Evolutionary conservation across 2,329 filamentous ascomycete genomes (phyloP).

Genomic region (Neonectria neomacrospora): DNA sequence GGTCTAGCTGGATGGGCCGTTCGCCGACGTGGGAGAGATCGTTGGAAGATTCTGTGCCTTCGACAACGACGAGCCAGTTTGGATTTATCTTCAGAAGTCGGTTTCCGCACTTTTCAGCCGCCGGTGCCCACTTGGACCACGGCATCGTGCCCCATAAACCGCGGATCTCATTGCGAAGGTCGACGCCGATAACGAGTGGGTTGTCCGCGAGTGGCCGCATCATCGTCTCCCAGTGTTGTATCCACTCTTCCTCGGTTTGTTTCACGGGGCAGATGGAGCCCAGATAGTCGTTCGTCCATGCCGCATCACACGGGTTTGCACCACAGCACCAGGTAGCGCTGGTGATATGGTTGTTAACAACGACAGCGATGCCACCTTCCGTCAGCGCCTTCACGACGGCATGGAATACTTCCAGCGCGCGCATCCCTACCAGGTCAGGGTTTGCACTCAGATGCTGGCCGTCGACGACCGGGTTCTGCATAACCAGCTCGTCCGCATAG

Average conservation of each 20-base stretch:
- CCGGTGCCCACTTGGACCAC: constrained; percentile 72
- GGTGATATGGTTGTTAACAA: constrained; percentile 78
- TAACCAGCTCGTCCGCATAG: constrained; percentile 76
- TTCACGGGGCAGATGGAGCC: constrained; percentile 67
- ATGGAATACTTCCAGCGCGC: constrained; percentile 70
- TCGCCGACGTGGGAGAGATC: constrained; percentile 66
- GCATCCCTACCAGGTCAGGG: constrained; percentile 65
- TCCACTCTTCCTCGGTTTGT: constrained; percentile 74
- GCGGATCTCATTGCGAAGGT: constrained; percentile 76
- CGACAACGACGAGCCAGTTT: constrained; percentile 75
- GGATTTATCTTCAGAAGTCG: constrained; percentile 67
- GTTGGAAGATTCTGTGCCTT: constrained; percentile 74
- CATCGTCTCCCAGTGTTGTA: constrained; percentile 72
- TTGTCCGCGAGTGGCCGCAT: constrained; percentile 70
- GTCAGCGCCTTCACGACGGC: constrained; percentile 70
- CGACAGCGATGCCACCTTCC: constrained; percentile 70
- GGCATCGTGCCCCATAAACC: constrained; percentile 76
- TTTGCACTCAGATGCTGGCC: constrained; percentile 65
- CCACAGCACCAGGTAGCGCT: constrained; percentile 76
- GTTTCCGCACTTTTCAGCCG: constrained; percentile 72
- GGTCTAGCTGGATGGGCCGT: constrained; percentile 67
- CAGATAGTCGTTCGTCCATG: constrained; percentile 74
- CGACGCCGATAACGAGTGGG: constrained; percentile 71
- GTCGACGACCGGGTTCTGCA: constrained; percentile 66
- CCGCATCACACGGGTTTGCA: constrained; percentile 73